Conservation (phyloP, 768 basidiomycete genomes). For the Leccinellum luteum region DNA sequence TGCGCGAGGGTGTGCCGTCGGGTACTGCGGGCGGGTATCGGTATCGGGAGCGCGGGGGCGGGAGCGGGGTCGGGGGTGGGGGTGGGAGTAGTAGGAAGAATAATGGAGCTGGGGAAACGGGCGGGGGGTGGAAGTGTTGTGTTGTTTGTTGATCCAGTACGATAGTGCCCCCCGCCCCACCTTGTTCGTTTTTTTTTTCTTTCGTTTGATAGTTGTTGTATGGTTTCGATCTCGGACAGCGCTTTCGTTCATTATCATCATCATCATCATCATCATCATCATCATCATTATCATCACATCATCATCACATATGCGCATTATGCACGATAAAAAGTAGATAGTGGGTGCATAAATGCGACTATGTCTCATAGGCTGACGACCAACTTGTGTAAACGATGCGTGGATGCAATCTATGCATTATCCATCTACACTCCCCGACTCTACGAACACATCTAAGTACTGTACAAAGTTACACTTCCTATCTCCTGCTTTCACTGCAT, state of each 20-base stretch:
- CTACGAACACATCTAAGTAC: too few relatives aligned
- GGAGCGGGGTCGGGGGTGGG: slow-evolving; percentile 21
- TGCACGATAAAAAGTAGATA: background rate
- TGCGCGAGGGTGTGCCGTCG: slow-evolving; percentile 76
- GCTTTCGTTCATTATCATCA: background rate
- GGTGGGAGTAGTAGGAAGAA: slow-evolving; percentile 29
- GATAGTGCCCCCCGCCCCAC: background rate
- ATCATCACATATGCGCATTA: background rate
- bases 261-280: background rate
- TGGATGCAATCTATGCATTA: too few relatives aligned
- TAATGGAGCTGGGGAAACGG: slow-evolving; percentile 28
- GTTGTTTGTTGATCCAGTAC: slow-evolving; percentile 52
- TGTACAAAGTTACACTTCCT: background rate
- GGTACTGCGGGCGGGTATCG: slow-evolving; percentile 51
- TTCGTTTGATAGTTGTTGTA: slow-evolving; percentile 4
- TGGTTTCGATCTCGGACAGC: slow-evolving; percentile 14
- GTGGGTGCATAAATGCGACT: too few relatives aligned
- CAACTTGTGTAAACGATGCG: too few relatives aligned
- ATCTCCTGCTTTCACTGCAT: too few relatives aligned
- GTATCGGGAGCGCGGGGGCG: slow-evolving; percentile 41
- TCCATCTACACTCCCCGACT: too few relatives aligned
- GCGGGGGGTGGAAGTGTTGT: slow-evolving; percentile 56
- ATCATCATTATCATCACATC: background rate
- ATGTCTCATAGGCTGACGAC: too few relatives aligned
- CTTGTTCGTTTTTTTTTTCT: background rate